A percentile compares a stretch with the other conserved stretches of the same genome.
These are phyloP conservation scores for Penicillium rolfsii DNA, from an alignment of 2,329 filamentous ascomycete species.

Conservation along the genomic window DNA sequence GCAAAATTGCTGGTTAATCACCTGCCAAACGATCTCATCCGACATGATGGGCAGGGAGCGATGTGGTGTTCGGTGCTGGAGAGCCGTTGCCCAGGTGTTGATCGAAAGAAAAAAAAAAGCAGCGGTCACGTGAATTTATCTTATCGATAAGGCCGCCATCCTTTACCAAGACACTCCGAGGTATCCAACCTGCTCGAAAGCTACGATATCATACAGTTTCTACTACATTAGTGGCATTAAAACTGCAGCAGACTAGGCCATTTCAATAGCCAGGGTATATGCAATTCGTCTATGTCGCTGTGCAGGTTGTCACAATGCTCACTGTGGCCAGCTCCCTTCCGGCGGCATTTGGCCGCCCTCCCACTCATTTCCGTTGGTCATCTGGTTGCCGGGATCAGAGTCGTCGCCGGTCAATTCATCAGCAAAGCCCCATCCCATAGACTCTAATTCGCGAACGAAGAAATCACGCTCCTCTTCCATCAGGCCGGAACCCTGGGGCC, in stretches of 20 bases:
- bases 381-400: conserved; percentile 16
- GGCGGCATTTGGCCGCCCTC: conserved; percentile 18
- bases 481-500: conserved; percentile 54
- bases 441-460: conserved; percentile 76
- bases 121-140: conserved; percentile 33
- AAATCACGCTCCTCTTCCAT: conserved; percentile 77
- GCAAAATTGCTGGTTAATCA: conserved; percentile 95
- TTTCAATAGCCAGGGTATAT: conserved; percentile 15
- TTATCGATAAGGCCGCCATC: conserved; percentile 36
- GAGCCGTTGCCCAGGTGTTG: conserved; percentile 22
- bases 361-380: conserved; percentile 22
- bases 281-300: conserved; percentile 9
- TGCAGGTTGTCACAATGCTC: neutral
- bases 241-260: neutral
- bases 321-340: conserved; percentile 19
- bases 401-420: conserved; percentile 36
- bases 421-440: conserved; percentile 59
- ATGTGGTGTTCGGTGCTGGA: conserved; percentile 24
- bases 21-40: conserved; percentile 96
- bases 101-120: conserved; percentile 41
- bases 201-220: neutral
- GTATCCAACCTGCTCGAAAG: neutral
- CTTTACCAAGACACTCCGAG: conserved; percentile 5
- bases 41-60: conserved; percentile 55
- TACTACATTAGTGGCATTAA: neutral